Evolutionary conservation across 305 asterid species (phyloP).

Genomic region (Fraxinus nigra): DNA sequence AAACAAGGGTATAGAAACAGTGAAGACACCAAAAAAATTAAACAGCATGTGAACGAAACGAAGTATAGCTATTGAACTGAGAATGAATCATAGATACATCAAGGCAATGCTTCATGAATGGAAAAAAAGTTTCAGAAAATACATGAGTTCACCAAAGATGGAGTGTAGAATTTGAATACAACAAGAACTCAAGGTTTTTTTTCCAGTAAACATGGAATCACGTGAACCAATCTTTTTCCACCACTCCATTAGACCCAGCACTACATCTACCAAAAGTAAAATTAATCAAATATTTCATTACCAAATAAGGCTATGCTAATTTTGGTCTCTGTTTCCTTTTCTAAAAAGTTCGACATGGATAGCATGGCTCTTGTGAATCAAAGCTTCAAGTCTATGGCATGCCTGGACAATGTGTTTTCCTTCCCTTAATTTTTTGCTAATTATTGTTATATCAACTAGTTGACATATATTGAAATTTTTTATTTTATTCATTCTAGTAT

Average conservation of each 20-base stretch:
- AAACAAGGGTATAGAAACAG: background rate
- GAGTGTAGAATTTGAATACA: background rate
- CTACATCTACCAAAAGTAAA: background rate
- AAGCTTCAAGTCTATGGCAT: background rate
- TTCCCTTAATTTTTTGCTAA: background rate
- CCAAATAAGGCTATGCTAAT: background rate
- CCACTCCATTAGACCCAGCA: background rate
- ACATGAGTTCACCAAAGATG: background rate
- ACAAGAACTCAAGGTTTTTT: background rate
- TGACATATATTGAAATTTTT: background rate
- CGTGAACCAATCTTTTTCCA: background rate
- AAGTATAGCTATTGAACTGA: background rate
- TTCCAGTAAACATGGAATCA: background rate
- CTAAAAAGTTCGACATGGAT: background rate
- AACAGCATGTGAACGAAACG: background rate
- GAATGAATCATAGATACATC: background rate
- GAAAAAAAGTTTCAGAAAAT: background rate
- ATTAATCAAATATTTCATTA: background rate
- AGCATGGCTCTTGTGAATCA: background rate
- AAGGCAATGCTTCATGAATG: background rate
- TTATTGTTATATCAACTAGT: background rate
- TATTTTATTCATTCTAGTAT: background rate
- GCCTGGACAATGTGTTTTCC: background rate
- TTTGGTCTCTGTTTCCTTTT: background rate
- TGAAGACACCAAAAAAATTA: background rate